Percentiles rank a stretch among this genome's conserved stretches.
Conservation (phyloP, 1,284 basidiomycete species). For the Cutaneotrichosporon sp. region DNA sequence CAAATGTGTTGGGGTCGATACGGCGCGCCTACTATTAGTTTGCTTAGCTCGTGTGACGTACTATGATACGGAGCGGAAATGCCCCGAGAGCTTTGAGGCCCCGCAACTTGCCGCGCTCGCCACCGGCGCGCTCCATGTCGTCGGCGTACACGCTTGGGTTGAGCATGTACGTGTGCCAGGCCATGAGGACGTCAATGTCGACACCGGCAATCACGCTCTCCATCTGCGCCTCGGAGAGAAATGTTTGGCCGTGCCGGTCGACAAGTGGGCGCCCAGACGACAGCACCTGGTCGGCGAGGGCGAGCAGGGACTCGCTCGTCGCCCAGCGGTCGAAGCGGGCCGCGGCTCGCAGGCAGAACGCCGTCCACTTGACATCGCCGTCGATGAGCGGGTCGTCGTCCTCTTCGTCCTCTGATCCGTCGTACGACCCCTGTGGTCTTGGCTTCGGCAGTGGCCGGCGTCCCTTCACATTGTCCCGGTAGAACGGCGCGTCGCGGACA, state of each 20-base stretch:
- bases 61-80: slow-evolving; percentile 27
- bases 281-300: background rate
- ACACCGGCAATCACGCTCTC: slow-evolving; percentile 5
- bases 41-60: slow-evolving; percentile 7
- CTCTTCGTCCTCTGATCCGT: background rate
- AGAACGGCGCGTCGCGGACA: slow-evolving; percentile 13
- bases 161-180: slow-evolving; percentile 45
- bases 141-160: slow-evolving; percentile 34
- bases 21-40: background rate
- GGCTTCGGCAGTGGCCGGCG: background rate
- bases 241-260: background rate
- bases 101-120: background rate
- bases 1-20: slow-evolving; percentile 20
- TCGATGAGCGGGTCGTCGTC: slow-evolving; percentile 7
- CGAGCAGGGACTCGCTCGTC: background rate
- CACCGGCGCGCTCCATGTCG: slow-evolving; percentile 22
- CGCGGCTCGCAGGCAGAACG: slow-evolving; percentile 24
- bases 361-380: slow-evolving; percentile 25
- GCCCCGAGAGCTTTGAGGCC: slow-evolving; percentile 16
- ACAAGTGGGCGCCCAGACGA: background rate
- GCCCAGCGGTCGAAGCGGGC: slow-evolving; percentile 22
- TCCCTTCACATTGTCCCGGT: background rate
- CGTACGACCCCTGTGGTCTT: background rate
- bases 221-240: slow-evolving; percentile 5
- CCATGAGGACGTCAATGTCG: slow-evolving; percentile 37